These are phyloP conservation scores for Pezicula radicicola DNA, from an alignment of 2,329 filamentous ascomycete species.

Conservation along the genomic window DNA sequence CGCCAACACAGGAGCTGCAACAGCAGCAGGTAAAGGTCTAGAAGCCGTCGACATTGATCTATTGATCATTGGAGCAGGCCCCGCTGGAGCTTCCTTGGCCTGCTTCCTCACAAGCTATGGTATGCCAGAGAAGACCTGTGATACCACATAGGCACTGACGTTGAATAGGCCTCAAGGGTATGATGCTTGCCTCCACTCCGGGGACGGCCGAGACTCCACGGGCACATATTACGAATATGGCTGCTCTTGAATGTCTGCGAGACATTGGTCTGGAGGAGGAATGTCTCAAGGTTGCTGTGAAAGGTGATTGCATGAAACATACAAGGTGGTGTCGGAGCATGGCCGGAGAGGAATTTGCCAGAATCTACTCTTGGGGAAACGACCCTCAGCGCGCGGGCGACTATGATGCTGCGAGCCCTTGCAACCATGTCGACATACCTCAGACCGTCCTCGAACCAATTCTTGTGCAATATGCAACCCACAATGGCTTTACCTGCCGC, in stretches of 20 bases:
- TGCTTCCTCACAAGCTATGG: conserved; percentile 49
- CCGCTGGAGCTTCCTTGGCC: conserved; percentile 51
- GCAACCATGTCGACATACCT: conserved; percentile 39
- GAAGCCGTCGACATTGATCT: conserved; percentile 37
- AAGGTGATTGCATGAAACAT: conserved; percentile 41
- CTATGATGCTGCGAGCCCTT: conserved; percentile 40
- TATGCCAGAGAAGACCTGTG: conserved; percentile 15
- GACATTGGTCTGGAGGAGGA: conserved; percentile 47
- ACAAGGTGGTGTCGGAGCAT: conserved; percentile 51
- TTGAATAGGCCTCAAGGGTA: conserved; percentile 42
- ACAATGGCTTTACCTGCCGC: conserved; percentile 36
- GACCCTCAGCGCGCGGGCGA: conserved; percentile 41
- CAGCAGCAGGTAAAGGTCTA: background rate
- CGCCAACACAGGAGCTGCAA: too few species aligned
- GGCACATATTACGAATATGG: conserved; percentile 58
- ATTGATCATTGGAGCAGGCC: conserved; percentile 49
- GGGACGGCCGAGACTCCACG: conserved; percentile 54
- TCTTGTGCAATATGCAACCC: conserved; percentile 37
- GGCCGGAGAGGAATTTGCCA: conserved; percentile 48
- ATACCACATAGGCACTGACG: background rate
- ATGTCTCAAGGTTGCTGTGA: conserved; percentile 32
- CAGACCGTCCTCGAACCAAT: conserved; percentile 47
- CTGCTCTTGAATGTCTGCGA: conserved; percentile 51
- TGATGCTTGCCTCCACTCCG: conserved; percentile 47
- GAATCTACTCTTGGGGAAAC: conserved; percentile 49